A percentile compares a stretch with the other conserved stretches of the same genome.
These are phyloP conservation scores for Sutorius australiensis DNA, from an alignment of 768 basidiomycete species.

Conservation along the genomic window DNA sequence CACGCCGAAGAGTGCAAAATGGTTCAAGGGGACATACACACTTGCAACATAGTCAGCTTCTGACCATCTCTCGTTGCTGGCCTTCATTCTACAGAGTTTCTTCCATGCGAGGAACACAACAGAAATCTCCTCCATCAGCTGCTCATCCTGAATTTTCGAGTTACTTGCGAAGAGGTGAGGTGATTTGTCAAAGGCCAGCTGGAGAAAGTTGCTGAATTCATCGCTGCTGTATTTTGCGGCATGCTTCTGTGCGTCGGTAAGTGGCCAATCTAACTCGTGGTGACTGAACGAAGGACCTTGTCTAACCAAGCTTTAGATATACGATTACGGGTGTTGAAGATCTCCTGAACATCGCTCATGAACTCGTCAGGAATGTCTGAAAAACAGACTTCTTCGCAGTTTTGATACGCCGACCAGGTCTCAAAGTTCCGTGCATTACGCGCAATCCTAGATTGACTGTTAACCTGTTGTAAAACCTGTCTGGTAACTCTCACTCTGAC, in stretches of 20 bases:
- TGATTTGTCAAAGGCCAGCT: constrained; percentile 30
- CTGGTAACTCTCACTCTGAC: constrained; percentile 37
- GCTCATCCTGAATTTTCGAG: constrained; percentile 13
- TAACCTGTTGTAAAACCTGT: not conserved
- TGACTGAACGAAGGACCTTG: constrained; percentile 28
- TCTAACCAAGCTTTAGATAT: constrained; percentile 44
- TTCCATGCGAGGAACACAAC: constrained; percentile 45
- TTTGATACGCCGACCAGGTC: constrained; percentile 47
- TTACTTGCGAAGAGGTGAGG: constrained; percentile 40
- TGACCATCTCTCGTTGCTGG: constrained; percentile 44
- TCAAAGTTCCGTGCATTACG: constrained; percentile 47
- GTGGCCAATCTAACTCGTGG: not conserved
- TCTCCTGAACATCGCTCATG: constrained; percentile 32
- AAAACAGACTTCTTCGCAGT: constrained; percentile 47
- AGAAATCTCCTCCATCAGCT: constrained; percentile 37
- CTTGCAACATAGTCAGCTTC: constrained; percentile 55
- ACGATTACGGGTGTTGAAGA: constrained; percentile 36
- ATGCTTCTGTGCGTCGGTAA: constrained; percentile 7
- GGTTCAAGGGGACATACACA: constrained; percentile 37
- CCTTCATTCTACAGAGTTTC: constrained; percentile 40
- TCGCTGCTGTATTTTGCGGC: constrained; percentile 3
- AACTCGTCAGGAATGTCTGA: constrained; percentile 42
- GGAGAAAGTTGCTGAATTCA: constrained; percentile 24
- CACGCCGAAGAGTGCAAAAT: not conserved
- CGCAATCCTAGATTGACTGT: constrained; percentile 39